Evolutionary conservation across 2,329 filamentous ascomycete genomes (phyloP).

Genomic region (Triangularia setosa): DNA sequence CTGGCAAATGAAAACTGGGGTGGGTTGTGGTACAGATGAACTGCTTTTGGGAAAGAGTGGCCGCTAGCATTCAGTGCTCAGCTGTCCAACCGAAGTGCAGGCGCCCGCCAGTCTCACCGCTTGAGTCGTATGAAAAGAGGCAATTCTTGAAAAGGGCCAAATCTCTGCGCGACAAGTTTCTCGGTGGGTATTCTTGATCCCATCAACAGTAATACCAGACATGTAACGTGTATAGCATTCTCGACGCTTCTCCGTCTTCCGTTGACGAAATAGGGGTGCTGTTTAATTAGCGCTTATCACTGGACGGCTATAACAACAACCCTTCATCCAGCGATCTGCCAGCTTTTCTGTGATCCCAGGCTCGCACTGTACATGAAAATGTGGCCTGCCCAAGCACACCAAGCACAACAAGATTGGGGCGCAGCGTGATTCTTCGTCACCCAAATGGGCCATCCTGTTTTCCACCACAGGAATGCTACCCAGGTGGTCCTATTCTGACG

Average conservation of each 20-base stretch:
- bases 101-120: neutral
- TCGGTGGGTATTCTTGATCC: neutral
- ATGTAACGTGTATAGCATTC: neutral
- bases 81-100: neutral
- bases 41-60: neutral
- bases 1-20: neutral
- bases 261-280: constrained; percentile 1
- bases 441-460: neutral
- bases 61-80: neutral
- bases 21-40: neutral
- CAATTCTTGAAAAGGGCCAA: neutral
- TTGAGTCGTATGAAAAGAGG: neutral
- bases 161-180: neutral
- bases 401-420: neutral
- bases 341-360: neutral
- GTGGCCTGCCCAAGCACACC: neutral
- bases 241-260: neutral
- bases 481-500: neutral
- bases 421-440: neutral
- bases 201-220: neutral
- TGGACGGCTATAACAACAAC: neutral
- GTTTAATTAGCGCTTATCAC: constrained; percentile 13
- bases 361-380: constrained; percentile 11
- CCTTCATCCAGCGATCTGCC: neutral
- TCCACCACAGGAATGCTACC: neutral